Base-by-base conservation (phyloP, 257 asterid species). In the Oldenlandia corymbosa region DNA sequence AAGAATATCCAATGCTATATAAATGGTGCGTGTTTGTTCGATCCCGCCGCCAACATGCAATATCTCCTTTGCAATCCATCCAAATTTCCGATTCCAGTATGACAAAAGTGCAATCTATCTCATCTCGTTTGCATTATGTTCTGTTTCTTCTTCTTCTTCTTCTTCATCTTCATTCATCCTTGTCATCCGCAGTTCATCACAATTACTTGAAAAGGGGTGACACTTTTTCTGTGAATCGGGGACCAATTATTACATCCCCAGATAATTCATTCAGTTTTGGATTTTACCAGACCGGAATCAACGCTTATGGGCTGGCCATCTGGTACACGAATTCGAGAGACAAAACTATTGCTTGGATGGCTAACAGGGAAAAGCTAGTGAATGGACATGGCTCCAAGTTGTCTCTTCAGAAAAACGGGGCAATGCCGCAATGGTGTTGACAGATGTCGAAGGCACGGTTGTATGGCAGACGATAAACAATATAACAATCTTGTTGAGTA, bases 241-340 rank as follows among this genome's bases (percentile, higher is more conserved):
- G 66, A 17, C 17, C 10, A 7, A 82, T 76, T 56, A 71, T 88
- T 65, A 74, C 68, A 30, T 85, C 92, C 8, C 80, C 77, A 0
- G 84, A 84, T 41, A 61, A 56, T 12, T 46, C 90, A 30, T 88
- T 88, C 75, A 84, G 84, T 7, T 80, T 83, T 24, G 96, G 96
- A 2, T 88, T 88, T 74, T 61, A 76, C 4, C 31, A 71, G 31
- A 47, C 72, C 3, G 92, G 81, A 5, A 66, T 68, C 56, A 88
- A 88, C 70, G 96, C 92, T 53, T 75, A 72, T 64, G 84, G 80
- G 81, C 66, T 88, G 45, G 91, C 81, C 0, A 77, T 85, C 36
- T 88, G 96, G 96, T 85, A 64, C 86, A 79, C 91, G 5, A 77
- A 81, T 55, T 81, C 96, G 52, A 51, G 42, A 41, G 79, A 83